Percentiles rank a stretch among this genome's conserved stretches.
Conservation (phyloP, 2,329 filamentous ascomycete species). For the Cladosporium sp. region DNA sequence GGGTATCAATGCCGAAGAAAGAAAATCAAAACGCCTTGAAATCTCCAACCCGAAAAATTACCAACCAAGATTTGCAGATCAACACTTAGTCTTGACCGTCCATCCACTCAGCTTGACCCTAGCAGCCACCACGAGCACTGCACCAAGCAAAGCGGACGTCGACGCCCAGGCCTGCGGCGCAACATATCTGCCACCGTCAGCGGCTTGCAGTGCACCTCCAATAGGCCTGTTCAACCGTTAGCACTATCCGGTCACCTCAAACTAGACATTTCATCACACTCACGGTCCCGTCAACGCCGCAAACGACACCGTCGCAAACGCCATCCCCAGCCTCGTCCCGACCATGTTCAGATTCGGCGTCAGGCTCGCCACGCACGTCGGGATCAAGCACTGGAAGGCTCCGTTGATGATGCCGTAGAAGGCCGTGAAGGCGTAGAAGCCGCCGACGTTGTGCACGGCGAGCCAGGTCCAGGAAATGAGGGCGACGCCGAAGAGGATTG, state of each 20-base stretch:
- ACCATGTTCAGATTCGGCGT: conserved; percentile 49
- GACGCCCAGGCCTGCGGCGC: conserved; percentile 48
- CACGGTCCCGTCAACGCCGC: conserved; percentile 47
- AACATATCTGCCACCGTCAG: conserved; percentile 42
- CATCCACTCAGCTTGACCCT: conserved; percentile 30
- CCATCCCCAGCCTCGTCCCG: conserved; percentile 51
- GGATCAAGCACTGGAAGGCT: conserved; percentile 49
- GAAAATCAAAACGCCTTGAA: too few relatives aligned
- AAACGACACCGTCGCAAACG: conserved; percentile 46
- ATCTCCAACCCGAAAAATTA: too few relatives aligned
- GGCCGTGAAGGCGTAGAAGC: conserved; percentile 46
- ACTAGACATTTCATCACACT: not conserved
- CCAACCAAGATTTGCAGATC: not conserved
- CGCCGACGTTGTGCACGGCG: conserved; percentile 44
- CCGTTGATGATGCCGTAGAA: conserved; percentile 49
- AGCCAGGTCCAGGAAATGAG: conserved; percentile 60
- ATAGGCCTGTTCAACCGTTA: conserved; percentile 35
- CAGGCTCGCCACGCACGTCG: conserved; percentile 44
- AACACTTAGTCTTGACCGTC: conserved; percentile 25
- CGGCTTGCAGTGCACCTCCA: conserved; percentile 47
- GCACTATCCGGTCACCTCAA: not conserved
- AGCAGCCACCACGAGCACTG: conserved; percentile 25
- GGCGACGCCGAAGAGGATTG: conserved; percentile 47
- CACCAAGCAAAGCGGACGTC: conserved; percentile 24
- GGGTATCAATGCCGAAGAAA: not conserved